phyloP scores from a whole-genome alignment of 1,284 basidiomycete genomes.

The Hymenochaete sp. region DNA sequence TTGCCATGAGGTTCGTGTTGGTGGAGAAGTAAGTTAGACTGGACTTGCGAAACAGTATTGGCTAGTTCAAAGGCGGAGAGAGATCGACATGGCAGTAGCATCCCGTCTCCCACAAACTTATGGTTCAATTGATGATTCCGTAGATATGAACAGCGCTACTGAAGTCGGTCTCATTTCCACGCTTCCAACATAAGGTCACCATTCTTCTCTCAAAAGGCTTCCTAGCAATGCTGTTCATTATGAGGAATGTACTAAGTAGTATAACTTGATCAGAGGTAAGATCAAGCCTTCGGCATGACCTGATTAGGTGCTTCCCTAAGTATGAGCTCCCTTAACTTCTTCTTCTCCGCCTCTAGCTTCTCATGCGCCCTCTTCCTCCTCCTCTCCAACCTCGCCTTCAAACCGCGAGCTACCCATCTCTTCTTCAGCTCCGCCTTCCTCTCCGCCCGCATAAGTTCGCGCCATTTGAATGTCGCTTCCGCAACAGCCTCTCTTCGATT shows the following conservation, averaged over 20 bases:
- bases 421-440: conserved; percentile 49
- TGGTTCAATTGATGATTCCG: neutral
- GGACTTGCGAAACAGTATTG: no score
- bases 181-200: no score
- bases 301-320: conserved; percentile 60
- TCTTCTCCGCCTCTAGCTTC: conserved; percentile 48
- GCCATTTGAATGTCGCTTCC: conserved; percentile 68
- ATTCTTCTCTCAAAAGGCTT: no score
- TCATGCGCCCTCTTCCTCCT: conserved; percentile 47
- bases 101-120: neutral
- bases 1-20: no score
- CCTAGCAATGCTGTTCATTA: no score
- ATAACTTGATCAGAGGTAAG: neutral
- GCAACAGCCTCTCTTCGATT: conserved; percentile 50
- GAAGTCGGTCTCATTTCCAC: no score
- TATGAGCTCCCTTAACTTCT: conserved; percentile 52
- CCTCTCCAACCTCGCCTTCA: conserved; percentile 41
- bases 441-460: conserved; percentile 47
- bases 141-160: neutral
- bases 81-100: no score
- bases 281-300: conserved; percentile 39
- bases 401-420: conserved; percentile 33
- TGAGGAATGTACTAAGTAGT: neutral
- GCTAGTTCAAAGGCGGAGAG: no score
- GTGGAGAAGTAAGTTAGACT: no score